These are phyloP conservation scores for Nannochloris sp. DNA, from an alignment of 139 green algal species.

Conservation along the genomic window DNA sequence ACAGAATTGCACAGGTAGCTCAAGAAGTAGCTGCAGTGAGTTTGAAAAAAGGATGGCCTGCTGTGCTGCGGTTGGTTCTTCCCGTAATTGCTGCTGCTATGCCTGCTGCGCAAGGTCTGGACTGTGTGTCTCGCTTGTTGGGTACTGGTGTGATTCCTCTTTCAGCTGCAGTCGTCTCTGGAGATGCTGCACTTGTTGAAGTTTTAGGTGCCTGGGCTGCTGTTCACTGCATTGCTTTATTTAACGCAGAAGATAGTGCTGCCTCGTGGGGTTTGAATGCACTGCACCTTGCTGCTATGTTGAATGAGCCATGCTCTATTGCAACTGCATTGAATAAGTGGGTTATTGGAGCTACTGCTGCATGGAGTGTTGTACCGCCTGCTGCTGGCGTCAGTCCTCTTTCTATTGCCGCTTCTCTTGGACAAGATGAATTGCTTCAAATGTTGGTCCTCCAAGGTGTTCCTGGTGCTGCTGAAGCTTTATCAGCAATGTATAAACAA, in stretches of 20 bases:
- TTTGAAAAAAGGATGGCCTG: constrained; percentile 6
- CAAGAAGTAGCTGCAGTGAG: constrained; percentile 10
- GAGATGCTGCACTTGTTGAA: neutral
- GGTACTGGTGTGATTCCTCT: neutral
- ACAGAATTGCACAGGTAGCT: neutral
- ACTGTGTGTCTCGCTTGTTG: neutral
- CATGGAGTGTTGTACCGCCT: too few relatives aligned
- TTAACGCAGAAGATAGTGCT: too few relatives aligned
- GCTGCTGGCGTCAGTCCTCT: too few relatives aligned
- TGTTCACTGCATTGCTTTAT: too few relatives aligned
- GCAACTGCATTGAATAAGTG: too few relatives aligned
- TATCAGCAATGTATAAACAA: too few relatives aligned
- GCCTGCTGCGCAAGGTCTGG: neutral
- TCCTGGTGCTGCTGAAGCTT: too few relatives aligned
- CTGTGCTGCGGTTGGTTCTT: constrained; percentile 8
- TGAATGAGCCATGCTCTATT: neutral
- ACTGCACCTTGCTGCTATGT: constrained; percentile 10
- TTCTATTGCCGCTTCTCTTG: too few relatives aligned
- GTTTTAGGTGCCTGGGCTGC: constrained; percentile 7
- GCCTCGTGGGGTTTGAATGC: too few relatives aligned
- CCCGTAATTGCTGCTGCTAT: neutral
- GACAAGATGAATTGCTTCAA: too few relatives aligned
- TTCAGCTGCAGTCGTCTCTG: constrained; percentile 5
- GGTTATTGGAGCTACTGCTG: too few relatives aligned
- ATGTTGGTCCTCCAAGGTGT: too few relatives aligned